Base-by-base conservation (phyloP, 2,329 filamentous ascomycete genomes). In the Sclerotinia borealis region DNA sequence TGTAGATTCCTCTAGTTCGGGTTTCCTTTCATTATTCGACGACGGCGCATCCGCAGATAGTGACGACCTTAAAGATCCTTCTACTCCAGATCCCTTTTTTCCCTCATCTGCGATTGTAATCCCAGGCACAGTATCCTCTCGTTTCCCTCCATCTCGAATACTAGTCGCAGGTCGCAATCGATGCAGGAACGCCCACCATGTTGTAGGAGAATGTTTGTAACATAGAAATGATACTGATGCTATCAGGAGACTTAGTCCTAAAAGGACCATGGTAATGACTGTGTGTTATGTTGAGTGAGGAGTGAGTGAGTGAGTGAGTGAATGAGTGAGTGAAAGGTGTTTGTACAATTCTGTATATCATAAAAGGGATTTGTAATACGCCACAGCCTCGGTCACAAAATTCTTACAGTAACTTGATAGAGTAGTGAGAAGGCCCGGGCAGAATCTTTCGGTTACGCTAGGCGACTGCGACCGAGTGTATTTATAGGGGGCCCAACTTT, bases 181-280 rank as follows among this genome's bases (percentile, higher is more conserved):
- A 15, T 70, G 68, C 39, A 79, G 69, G 45, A 80, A 74, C 0
- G 19, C 25, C 13, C 73, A 74, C 68, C 77, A 77, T 54, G 84
- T 74, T 75, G 83, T 80, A 51, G 79, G 75, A 56, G 80, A 82
- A 63, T 81, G 81, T 47, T 80, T 79, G 65, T 87, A 78, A 69
- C 81, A 76, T 67, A 87, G 74, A 70, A 81, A 83, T 51, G 87
- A 79, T 62, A 87, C 76, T 0, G 85, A 85, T 49, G 81, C 85
- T 67, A 88, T 73, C 70, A 88, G 78, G 67, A 89, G 77, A n/a
- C 85, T 85, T 67, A 87, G 75, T 67, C 83, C 85, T 66, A 88
- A n/a, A 17, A 55, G 47, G 36, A 43, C 58, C 58, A 61, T 61
- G 11, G n/a, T 43, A 39, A 3, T 15, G 8, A n/a, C 11, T 4